Percentiles rank a stretch among this genome's conserved stretches.
These are phyloP conservation scores for Penicillium pulvis DNA, from an alignment of 495 filamentous ascomycete species.

Conservation along the genomic window DNA sequence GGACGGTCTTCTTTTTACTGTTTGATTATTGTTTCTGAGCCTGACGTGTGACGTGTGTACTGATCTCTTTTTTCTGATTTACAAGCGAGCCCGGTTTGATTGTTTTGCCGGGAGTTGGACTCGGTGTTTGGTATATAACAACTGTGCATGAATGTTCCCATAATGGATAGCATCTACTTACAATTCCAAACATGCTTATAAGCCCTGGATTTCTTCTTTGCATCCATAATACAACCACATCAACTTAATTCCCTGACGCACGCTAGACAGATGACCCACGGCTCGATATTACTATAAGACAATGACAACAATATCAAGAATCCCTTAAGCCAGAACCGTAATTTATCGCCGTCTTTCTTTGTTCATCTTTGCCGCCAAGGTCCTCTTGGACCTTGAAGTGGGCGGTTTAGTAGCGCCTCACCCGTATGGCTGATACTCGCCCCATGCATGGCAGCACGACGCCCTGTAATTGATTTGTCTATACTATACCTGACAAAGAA, in stretches of 20 bases:
- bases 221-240: too few species aligned
- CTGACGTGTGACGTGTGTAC: constrained; percentile 37
- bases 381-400: neutral
- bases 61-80: constrained; percentile 24
- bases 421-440: neutral
- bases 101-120: constrained; percentile 21
- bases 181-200: too few species aligned
- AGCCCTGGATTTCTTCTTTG: too few species aligned
- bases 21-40: constrained; percentile 28
- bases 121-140: constrained; percentile 28
- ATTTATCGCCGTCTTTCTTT: neutral
- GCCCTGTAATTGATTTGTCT: neutral
- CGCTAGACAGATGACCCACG: neutral
- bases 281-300: neutral
- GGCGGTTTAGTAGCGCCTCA: neutral
- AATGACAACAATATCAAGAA: neutral
- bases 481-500: neutral
- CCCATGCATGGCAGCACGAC: neutral
- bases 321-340: neutral
- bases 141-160: constrained; percentile 20
- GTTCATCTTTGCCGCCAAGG: neutral
- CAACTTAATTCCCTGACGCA: neutral
- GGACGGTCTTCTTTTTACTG: constrained; percentile 20
- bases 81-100: constrained; percentile 19
- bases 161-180: constrained; percentile 5